These are phyloP conservation scores for Aspergillus eucalypticola DNA, from an alignment of 2,329 filamentous ascomycete genomes.

Conservation along the genomic window DNA sequence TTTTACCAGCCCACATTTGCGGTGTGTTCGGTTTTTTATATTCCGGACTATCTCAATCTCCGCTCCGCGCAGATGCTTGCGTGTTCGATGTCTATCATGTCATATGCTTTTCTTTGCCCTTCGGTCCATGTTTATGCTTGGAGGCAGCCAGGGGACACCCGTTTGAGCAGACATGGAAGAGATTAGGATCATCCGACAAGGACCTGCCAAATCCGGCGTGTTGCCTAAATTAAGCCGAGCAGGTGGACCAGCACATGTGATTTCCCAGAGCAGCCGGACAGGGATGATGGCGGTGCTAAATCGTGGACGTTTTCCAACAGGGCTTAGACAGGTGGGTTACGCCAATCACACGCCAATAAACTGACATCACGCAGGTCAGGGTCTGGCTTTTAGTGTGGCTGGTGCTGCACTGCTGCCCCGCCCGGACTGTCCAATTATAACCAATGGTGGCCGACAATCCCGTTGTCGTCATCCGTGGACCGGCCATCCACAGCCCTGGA, in stretches of 20 bases:
- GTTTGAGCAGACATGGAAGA: not conserved
- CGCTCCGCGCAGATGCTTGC: too few species aligned
- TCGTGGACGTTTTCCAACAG: not conserved
- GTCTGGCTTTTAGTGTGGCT: not conserved
- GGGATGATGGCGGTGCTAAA: not conserved
- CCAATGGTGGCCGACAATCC: not conserved
- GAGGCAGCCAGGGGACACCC: not conserved
- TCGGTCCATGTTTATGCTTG: not conserved
- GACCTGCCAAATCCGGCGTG: not conserved
- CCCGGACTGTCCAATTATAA: not conserved
- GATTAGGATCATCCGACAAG: not conserved
- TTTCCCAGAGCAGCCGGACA: not conserved
- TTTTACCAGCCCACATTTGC: not conserved
- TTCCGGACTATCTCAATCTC: too few species aligned
- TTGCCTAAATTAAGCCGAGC: not conserved
- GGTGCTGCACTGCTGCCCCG: slow-evolving; percentile 1
- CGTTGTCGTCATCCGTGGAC: slow-evolving; percentile 21
- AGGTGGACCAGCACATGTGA: not conserved
- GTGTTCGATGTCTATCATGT: not conserved
- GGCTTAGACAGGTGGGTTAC: not conserved
- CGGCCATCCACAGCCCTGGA: slow-evolving; percentile 11
- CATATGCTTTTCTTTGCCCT: not conserved
- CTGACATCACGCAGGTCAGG: not conserved
- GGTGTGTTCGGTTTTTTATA: too few species aligned
- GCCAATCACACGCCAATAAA: not conserved